Evolutionary conservation across 2,329 filamentous ascomycete species (phyloP).

Genomic region (Proliferodiscus dingleyae): DNA sequence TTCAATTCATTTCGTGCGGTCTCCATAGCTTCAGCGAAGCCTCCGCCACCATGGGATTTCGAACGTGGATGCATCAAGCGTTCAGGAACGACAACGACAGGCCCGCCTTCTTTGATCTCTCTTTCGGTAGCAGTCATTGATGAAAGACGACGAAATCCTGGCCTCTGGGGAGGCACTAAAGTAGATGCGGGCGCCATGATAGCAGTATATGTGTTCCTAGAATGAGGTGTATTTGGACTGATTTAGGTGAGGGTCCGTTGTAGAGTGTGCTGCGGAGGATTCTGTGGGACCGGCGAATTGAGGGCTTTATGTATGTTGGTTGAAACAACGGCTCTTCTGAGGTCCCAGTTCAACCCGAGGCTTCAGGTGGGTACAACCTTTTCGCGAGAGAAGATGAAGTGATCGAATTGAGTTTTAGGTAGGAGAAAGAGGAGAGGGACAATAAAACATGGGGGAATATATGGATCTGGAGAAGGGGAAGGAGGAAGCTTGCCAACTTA

Average conservation of each 20-base stretch:
- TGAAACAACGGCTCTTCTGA: not conserved
- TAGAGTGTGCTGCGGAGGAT: not conserved
- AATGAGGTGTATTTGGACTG: not conserved
- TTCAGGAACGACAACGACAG: conserved; percentile 32
- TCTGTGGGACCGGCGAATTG: not conserved
- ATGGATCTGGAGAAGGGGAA: too few species aligned
- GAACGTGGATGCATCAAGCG: conserved; percentile 26
- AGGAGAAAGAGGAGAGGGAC: too few species aligned
- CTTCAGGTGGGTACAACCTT: too few species aligned
- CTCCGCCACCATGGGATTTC: conserved; percentile 25
- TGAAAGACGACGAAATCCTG: conserved; percentile 29
- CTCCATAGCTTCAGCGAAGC: conserved; percentile 33
- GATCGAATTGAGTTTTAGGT: too few species aligned
- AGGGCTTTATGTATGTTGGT: not conserved
- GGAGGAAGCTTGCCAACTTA: too few species aligned
- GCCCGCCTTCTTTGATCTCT: conserved; percentile 28
- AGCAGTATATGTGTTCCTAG: conserved; percentile 1
- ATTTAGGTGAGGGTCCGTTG: not conserved
- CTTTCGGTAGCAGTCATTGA: conserved; percentile 32
- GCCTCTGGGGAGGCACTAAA: conserved; percentile 17
- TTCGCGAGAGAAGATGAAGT: too few species aligned
- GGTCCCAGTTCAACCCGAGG: not conserved
- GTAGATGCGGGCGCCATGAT: conserved; percentile 18
- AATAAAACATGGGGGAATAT: too few species aligned
- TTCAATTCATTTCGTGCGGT: conserved; percentile 32